Percentiles rank a stretch among this genome's conserved stretches.
phyloP scores from a whole-genome alignment of 2,329 filamentous ascomycete species.

The Leptographium lundbergii region DNA sequence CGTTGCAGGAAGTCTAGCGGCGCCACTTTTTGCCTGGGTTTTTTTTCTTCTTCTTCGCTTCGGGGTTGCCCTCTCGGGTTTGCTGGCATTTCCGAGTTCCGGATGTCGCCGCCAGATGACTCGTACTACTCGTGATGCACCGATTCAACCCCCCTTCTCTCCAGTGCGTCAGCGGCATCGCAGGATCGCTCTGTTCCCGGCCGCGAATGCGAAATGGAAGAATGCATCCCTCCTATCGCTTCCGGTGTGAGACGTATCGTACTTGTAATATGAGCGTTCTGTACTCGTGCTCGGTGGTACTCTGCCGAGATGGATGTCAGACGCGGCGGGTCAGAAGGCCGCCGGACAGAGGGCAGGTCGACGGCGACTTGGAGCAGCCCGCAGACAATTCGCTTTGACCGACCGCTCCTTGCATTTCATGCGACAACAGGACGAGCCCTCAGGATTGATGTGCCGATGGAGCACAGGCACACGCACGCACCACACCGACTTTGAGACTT shows the following conservation, averaged over 20 bases:
- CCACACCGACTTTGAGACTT: not conserved
- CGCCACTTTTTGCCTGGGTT: not conserved
- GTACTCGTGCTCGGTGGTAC: not conserved
- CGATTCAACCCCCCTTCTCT: not conserved
- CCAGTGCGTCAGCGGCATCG: not conserved
- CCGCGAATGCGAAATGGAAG: not conserved
- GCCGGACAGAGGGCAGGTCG: not conserved
- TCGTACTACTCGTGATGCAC: not conserved
- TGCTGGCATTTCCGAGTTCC: not conserved
- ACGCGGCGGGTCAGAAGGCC: not conserved
- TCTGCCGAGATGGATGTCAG: not conserved
- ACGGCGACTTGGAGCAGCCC: not conserved
- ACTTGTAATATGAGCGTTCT: not conserved
- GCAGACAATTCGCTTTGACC: not conserved
- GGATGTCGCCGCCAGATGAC: not conserved
- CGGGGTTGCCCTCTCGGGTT: not conserved
- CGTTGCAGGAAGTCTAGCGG: not conserved
- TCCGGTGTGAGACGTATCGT: not conserved
- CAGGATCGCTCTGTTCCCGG: not conserved
- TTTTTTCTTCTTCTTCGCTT: not conserved
- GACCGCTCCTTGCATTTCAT: not conserved
- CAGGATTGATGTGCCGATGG: not conserved
- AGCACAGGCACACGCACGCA: not conserved
- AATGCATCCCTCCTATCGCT: not conserved
- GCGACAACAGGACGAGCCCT: not conserved